Evolutionary conservation across 78 protist genomes (phyloP).

Genomic region (Dictyostelium firmibasis): DNA sequence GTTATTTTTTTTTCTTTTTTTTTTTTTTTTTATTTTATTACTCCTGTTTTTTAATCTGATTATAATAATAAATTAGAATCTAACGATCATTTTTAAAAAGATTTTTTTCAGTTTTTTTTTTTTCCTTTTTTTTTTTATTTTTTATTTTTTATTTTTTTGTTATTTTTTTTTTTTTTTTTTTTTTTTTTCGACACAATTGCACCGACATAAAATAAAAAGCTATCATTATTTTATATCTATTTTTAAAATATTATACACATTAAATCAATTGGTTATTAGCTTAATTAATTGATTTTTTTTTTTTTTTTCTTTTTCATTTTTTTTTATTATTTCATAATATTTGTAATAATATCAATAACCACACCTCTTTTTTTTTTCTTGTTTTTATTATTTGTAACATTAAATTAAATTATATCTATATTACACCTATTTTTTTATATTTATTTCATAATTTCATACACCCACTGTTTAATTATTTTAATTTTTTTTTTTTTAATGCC

Average conservation of each 20-base stretch:
- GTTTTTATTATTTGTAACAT: background rate
- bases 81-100: too few relatives aligned
- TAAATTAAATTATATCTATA: background rate
- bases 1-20: too few relatives aligned
- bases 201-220: background rate
- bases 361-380: background rate
- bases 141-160: too few relatives aligned
- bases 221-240: background rate
- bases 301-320: too few relatives aligned
- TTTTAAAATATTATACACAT: background rate
- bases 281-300: background rate
- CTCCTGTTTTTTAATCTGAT: too few relatives aligned
- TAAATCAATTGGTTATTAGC: background rate
- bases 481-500: background rate
- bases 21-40: too few relatives aligned
- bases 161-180: too few relatives aligned
- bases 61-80: too few relatives aligned
- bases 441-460: background rate
- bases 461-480: too few relatives aligned
- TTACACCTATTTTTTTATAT: background rate
- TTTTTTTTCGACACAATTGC: background rate
- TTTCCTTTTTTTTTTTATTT: too few relatives aligned
- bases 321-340: background rate
- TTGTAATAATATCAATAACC: background rate
- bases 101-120: too few relatives aligned